phyloP scores from a whole-genome alignment of 495 filamentous ascomycete species.

The Cladorrhinum samala region DNA sequence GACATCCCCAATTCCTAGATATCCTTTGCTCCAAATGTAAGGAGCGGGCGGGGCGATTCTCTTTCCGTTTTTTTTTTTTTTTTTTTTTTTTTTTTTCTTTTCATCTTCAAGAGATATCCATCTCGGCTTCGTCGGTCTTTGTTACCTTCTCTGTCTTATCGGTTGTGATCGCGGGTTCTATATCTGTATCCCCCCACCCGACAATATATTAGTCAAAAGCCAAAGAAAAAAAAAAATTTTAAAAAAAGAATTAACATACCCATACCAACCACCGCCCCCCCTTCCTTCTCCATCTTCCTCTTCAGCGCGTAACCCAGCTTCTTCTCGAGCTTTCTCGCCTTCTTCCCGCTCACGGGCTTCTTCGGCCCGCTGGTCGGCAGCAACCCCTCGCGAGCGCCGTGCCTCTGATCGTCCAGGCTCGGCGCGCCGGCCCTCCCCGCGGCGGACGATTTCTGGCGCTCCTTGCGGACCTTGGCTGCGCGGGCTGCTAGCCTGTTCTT shows the following conservation, averaged over 20 bases:
- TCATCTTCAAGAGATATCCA: conserved; percentile 13
- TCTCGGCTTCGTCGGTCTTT: conserved; percentile 3
- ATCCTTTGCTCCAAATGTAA: background rate
- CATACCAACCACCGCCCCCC: conserved; percentile 38
- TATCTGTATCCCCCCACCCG: background rate
- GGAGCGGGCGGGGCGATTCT: background rate
- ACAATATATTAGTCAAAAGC: background rate
- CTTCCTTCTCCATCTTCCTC: conserved; percentile 36
- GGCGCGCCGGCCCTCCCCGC: conserved; percentile 19
- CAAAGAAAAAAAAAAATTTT: background rate
- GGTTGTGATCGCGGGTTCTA: background rate
- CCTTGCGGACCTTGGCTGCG: conserved; percentile 25
- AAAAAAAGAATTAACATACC: conserved; percentile 15
- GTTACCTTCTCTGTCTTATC: background rate
- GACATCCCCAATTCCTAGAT: too few species aligned
- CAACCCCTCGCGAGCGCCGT: conserved; percentile 35
- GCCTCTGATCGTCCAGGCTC: conserved; percentile 26
- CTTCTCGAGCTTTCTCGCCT: conserved; percentile 38
- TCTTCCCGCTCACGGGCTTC: conserved; percentile 35
- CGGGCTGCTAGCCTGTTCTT: conserved; percentile 35
- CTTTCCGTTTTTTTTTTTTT: background rate
- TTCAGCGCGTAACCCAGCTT: conserved; percentile 33
- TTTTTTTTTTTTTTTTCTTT: background rate
- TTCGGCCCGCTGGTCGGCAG: conserved; percentile 40
- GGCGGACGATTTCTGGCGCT: conserved; percentile 20